Conservation (phyloP, 495 filamentous ascomycete genomes). For the Hypoxylon cercidicola region DNA sequence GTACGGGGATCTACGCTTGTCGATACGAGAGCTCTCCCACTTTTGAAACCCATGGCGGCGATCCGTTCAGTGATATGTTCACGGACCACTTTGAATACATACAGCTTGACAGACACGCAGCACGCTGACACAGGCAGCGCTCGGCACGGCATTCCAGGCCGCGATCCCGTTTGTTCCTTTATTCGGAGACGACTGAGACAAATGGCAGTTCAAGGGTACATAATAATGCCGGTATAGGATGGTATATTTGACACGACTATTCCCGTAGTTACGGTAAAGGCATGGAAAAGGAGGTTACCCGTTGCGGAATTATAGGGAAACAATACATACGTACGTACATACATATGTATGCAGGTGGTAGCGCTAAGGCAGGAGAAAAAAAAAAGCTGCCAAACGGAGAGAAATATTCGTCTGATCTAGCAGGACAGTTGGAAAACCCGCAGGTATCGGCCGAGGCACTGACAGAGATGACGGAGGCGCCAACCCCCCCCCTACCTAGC, state of each 20-base stretch:
- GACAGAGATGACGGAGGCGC: background rate
- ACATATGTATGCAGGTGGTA: slow-evolving; percentile 35
- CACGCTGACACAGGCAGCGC: background rate
- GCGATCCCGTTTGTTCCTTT: slow-evolving; percentile 34
- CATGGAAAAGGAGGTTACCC: slow-evolving; percentile 29
- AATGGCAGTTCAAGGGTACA: slow-evolving; percentile 5
- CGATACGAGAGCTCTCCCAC: slow-evolving; percentile 27
- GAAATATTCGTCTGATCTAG: slow-evolving; percentile 40
- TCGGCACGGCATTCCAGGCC: slow-evolving; percentile 30
- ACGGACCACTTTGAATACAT: slow-evolving; percentile 23
- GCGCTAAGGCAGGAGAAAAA: slow-evolving; percentile 44
- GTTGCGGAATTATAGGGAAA: slow-evolving; percentile 19
- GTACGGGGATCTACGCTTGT: slow-evolving; percentile 31
- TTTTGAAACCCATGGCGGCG: slow-evolving; percentile 34
- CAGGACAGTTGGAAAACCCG: slow-evolving; percentile 1
- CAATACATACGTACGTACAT: background rate
- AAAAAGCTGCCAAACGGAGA: slow-evolving; percentile 39
- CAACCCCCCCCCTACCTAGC: slow-evolving; percentile 4
- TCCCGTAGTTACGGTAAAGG: slow-evolving; percentile 14
- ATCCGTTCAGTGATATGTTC: slow-evolving; percentile 33
- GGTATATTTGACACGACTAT: slow-evolving; percentile 23
- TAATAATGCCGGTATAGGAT: slow-evolving; percentile 13
- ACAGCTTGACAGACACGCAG: too few relatives aligned
- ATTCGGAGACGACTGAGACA: slow-evolving; percentile 36
- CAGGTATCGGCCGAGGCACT: background rate